Evolutionary conservation across 306 rosid genomes (phyloP), one percentile per base, ranked within the genome.

Genomic region (Pyrus bretschneideri): DNA sequence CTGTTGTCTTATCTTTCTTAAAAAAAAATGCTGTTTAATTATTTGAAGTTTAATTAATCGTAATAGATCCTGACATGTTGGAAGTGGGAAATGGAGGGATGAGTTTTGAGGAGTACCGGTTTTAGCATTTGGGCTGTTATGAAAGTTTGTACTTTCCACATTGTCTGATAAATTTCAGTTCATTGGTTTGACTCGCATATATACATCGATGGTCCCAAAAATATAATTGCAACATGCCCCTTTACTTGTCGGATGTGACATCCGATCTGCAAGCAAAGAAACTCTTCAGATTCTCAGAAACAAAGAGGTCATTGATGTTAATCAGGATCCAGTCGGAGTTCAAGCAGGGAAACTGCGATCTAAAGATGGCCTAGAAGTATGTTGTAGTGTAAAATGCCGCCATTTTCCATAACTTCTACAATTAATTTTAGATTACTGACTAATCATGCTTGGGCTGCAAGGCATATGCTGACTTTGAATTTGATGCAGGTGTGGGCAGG

Each of bases 51-150:
- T 23, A 55, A 18, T 33, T 19, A 49, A 52, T 54, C 55, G 46
- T 55, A 40, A 67, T 27, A 78, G 77, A 78, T 71, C 77, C 82
- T 6, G 82, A 71, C n/a, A 71, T 78, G 82, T 38, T 78, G 77
- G 82, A 78, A 78, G 82, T 71, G 59, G 82, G 82, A 17, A 78
- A 78, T 35, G 82, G 82, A 71, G 72, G 67, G 58, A 78, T 78
- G 82, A 78, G 45, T 40, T 11, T 33, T 5, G 77, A 51, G 52
- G 82, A 78, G 29, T 79, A 79, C 29, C 14, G 22, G 14, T 64
- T 71, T 79, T 64, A 79, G 82, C 40, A 63, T 79, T 46, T 79
- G 82, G 82, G 82, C 77, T 10, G 73, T 64, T 9, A 79, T 79
- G 82, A 79, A 72, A 64, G 77, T 79, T 14, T 15, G 77, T 42